These are phyloP conservation scores for Tolypocladium endophyticum DNA, from an alignment of 2,329 filamentous ascomycete species.

Conservation along the genomic window DNA sequence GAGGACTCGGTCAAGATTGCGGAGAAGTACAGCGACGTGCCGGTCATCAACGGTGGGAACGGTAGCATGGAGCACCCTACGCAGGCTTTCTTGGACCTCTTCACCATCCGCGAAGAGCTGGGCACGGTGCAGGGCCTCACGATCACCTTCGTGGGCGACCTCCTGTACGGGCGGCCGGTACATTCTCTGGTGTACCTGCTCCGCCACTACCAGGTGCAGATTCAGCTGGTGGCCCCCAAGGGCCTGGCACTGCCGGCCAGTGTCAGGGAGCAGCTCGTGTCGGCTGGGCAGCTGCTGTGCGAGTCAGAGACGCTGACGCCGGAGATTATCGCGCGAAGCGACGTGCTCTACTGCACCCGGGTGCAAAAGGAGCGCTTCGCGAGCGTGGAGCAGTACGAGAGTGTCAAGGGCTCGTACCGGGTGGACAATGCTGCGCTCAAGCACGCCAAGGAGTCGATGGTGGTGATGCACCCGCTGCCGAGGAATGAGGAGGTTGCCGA, in stretches of 20 bases:
- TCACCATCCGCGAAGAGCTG: conserved; percentile 95
- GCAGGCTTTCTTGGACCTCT: conserved; percentile 93
- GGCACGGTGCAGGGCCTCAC: conserved; percentile 92
- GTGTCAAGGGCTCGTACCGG: conserved; percentile 77
- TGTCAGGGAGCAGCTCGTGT: conserved; percentile 60
- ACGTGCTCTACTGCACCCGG: conserved; percentile 93
- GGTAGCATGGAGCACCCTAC: conserved; percentile 94
- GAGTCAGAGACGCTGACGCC: conserved; percentile 74
- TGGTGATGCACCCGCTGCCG: conserved; percentile 91
- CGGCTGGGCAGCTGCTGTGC: conserved; percentile 63
- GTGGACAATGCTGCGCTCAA: conserved; percentile 86
- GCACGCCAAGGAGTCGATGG: conserved; percentile 84
- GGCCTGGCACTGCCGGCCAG: conserved; percentile 66
- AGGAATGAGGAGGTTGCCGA: conserved; percentile 87
- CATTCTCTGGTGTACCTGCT: conserved; percentile 93
- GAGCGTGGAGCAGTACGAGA: conserved; percentile 70
- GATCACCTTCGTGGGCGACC: conserved; percentile 90
- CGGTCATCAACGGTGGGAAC: conserved; percentile 95
- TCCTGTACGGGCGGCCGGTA: conserved; percentile 86
- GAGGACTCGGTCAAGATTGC: conserved; percentile 72
- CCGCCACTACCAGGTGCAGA: conserved; percentile 86
- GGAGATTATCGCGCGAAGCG: conserved; percentile 75
- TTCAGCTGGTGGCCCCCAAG: conserved; percentile 83
- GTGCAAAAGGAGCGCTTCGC: conserved; percentile 95
- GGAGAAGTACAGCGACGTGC: conserved; percentile 77